These are phyloP conservation scores for Oryza nivara DNA, from an alignment of 176 grass and related monocot genomes.

Conservation along the genomic window DNA sequence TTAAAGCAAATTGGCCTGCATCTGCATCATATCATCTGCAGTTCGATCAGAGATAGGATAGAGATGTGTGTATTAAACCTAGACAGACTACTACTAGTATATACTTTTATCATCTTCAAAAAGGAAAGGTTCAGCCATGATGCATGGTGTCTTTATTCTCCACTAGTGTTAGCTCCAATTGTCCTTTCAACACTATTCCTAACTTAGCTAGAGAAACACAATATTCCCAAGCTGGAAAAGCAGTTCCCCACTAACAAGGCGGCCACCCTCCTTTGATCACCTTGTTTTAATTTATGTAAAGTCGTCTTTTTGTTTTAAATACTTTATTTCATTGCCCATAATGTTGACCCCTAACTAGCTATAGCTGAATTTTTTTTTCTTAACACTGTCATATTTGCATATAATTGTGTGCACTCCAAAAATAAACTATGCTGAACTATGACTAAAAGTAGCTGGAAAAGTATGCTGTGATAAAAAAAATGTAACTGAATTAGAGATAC, in stretches of 20 bases:
- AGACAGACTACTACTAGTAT: neutral
- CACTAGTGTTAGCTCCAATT: slow-evolving; percentile 44
- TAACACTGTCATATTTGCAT: neutral
- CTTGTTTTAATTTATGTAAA: slow-evolving; percentile 37
- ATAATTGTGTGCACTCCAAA: slow-evolving; percentile 39
- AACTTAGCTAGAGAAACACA: slow-evolving; percentile 34
- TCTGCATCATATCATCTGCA: neutral
- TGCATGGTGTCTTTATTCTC: slow-evolving; percentile 52
- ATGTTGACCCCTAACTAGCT: slow-evolving; percentile 43
- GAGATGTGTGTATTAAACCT: neutral
- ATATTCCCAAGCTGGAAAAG: slow-evolving; percentile 42
- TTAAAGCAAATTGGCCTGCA: neutral
- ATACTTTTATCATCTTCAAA: slow-evolving; percentile 32
- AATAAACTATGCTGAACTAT: neutral
- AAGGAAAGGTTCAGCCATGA: slow-evolving; percentile 35
- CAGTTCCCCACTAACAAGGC: slow-evolving; percentile 49
- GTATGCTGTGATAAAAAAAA: slow-evolving; percentile 22
- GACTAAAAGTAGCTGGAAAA: neutral
- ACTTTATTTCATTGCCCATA: slow-evolving; percentile 47
- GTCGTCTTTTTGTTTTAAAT: slow-evolving; percentile 18
- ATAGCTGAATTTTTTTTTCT: slow-evolving; percentile 25
- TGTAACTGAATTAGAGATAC: slow-evolving; percentile 8
- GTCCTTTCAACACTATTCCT: slow-evolving; percentile 30
- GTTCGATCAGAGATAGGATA: neutral
- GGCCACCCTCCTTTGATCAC: slow-evolving; percentile 45